Percentiles rank a stretch among this genome's conserved stretches.
These are phyloP conservation scores for Neurospora tetraspora DNA, from an alignment of 495 filamentous ascomycete species.

Conservation along the genomic window DNA sequence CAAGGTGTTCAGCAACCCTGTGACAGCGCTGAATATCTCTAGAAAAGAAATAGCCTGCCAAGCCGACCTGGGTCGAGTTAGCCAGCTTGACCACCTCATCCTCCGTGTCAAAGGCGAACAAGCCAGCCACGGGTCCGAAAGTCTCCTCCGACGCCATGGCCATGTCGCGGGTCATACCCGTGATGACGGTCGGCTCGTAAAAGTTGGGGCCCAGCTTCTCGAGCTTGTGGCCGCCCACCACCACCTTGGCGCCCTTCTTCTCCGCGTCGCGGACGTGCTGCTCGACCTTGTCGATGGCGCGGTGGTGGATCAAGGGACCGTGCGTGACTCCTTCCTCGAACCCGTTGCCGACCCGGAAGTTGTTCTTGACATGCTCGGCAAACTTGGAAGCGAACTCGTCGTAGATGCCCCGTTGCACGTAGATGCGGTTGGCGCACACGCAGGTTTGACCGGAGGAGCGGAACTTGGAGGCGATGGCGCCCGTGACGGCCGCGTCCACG, in stretches of 20 bases:
- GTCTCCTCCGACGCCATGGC: constrained; percentile 71
- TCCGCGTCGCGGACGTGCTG: constrained; percentile 69
- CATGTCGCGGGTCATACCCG: constrained; percentile 75
- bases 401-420: constrained; percentile 70
- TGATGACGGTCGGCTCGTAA: constrained; percentile 72
- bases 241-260: constrained; percentile 60
- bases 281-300: constrained; percentile 66
- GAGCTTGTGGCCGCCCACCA: constrained; percentile 59
- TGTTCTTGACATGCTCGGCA: constrained; percentile 56
- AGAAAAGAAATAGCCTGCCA: constrained; percentile 83
- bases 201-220: constrained; percentile 62
- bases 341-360: constrained; percentile 68
- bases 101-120: constrained; percentile 78
- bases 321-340: constrained; percentile 64
- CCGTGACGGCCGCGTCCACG: constrained; percentile 63
- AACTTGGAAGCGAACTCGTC: constrained; percentile 64
- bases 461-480: constrained; percentile 73
- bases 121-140: constrained; percentile 74
- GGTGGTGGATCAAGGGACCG: constrained; percentile 72
- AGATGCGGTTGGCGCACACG: constrained; percentile 82
- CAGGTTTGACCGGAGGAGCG: constrained; percentile 82
- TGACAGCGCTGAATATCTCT: constrained; percentile 61
- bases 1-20: constrained; percentile 72
- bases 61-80: constrained; percentile 65
- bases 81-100: constrained; percentile 74